Conservation (phyloP, 257 asterid genomes). For the Craterostigma plantagineum region DNA sequence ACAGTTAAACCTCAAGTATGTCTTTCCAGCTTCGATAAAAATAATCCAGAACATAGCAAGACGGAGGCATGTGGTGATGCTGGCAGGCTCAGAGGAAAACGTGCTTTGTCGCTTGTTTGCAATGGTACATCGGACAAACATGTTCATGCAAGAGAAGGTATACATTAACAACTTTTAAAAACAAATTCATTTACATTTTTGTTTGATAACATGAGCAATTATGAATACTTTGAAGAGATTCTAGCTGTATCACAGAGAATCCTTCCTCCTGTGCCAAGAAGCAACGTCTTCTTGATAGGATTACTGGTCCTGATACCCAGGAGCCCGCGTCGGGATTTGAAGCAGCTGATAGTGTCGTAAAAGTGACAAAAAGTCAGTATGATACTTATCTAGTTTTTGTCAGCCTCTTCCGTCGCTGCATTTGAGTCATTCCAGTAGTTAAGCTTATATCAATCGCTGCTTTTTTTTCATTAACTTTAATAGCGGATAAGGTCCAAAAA, state of each 20-base stretch:
- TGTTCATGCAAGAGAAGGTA: slow-evolving; percentile 34
- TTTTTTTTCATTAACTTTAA: slow-evolving; percentile 14
- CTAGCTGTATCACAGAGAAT: slow-evolving; percentile 13
- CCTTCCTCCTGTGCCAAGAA: slow-evolving; percentile 12
- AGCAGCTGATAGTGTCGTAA: slow-evolving; percentile 14
- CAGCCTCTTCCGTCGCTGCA: slow-evolving; percentile 2
- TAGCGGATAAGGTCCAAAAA: slow-evolving; percentile 35
- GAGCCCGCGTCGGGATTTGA: slow-evolving; percentile 19
- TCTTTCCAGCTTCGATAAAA: slow-evolving; percentile 8
- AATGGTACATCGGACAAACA: slow-evolving; percentile 18
- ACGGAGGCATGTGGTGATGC: slow-evolving; percentile 8
- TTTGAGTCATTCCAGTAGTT: slow-evolving; percentile 4
- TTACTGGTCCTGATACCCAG: slow-evolving; percentile 14
- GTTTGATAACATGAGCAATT: background rate
- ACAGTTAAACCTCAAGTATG: slow-evolving; percentile 12
- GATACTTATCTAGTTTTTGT: slow-evolving; percentile 4
- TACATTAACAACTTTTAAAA: background rate
- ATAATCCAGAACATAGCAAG: slow-evolving; percentile 13
- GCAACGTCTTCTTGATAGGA: slow-evolving; percentile 16
- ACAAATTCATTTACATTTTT: background rate
- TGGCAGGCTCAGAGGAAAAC: slow-evolving; percentile 9
- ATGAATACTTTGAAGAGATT: slow-evolving; percentile 21
- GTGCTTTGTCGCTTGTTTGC: slow-evolving; percentile 7
- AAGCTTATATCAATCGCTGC: slow-evolving; percentile 5
- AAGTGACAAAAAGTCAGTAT: slow-evolving; percentile 35